phyloP scores from a whole-genome alignment of 2,329 filamentous ascomycete genomes.

The Aplosporella prunicola region DNA sequence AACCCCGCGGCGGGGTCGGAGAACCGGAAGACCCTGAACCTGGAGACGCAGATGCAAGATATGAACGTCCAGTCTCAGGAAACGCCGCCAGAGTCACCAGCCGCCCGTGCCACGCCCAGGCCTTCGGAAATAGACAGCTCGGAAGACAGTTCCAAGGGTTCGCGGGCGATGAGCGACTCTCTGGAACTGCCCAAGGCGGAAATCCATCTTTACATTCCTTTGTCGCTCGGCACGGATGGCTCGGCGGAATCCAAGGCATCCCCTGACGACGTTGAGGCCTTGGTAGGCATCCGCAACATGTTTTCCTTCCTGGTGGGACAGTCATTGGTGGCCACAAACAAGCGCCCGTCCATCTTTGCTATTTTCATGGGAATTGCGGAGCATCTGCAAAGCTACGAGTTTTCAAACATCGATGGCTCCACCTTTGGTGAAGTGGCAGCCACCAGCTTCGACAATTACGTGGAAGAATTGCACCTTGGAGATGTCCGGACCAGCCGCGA shows the following conservation, averaged over 20 bases:
- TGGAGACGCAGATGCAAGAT: conserved; percentile 19
- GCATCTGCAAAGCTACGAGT: conserved; percentile 48
- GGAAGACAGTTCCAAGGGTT: conserved; percentile 39
- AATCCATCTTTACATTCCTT: conserved; percentile 50
- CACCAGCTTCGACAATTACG: conserved; percentile 62
- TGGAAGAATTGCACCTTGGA: conserved; percentile 65
- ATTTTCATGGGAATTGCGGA: conserved; percentile 54
- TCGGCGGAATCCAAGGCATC: conserved; percentile 23
- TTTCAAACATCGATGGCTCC: conserved; percentile 52
- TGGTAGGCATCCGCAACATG: conserved; percentile 53
- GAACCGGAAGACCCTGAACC: conserved; percentile 22
- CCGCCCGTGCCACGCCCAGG: conserved; percentile 16
- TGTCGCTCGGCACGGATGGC: conserved; percentile 44
- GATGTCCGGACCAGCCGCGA: conserved; percentile 77
- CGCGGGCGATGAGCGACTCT: conserved; percentile 36
- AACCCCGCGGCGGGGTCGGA: conserved; percentile 14
- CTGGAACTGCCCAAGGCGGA: conserved; percentile 40
- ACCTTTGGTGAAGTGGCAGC: conserved; percentile 54
- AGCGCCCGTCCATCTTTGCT: conserved; percentile 46
- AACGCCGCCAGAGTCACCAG: conserved; percentile 17
- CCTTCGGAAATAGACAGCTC: conserved; percentile 23
- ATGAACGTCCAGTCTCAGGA: conserved; percentile 19
- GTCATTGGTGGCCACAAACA: conserved; percentile 49
- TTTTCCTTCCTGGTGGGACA: conserved; percentile 56
- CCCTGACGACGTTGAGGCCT: conserved; percentile 45